These are phyloP conservation scores for Sungouiozyma intestinalis DNA, from an alignment of 805 yeast genomes.

Conservation along the genomic window DNA sequence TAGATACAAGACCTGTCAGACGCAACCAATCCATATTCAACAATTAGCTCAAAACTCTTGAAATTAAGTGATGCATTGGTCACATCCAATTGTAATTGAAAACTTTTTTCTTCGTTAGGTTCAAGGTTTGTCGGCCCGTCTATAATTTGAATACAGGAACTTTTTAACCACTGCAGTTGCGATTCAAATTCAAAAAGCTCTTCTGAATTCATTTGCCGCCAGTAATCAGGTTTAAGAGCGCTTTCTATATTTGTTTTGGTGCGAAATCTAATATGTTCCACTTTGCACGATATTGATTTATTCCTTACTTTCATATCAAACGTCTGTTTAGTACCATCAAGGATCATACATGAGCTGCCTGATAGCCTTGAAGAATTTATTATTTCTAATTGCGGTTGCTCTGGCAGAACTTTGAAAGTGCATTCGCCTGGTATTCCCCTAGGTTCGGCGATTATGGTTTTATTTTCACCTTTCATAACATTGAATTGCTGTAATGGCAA, in stretches of 20 bases:
- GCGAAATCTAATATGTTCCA: slow-evolving; percentile 17
- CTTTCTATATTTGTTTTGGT: slow-evolving; percentile 18
- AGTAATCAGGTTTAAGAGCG: slow-evolving; percentile 18
- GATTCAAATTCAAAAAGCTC: slow-evolving; percentile 21
- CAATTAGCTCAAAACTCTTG: slow-evolving; percentile 13
- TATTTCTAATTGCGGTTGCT: slow-evolving; percentile 23
- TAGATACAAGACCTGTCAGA: slow-evolving; percentile 10
- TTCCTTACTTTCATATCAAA: slow-evolving; percentile 18
- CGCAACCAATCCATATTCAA: slow-evolving; percentile 22
- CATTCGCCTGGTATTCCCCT: not conserved
- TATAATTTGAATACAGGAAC: slow-evolving; percentile 11
- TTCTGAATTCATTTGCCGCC: slow-evolving; percentile 21
- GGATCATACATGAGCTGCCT: slow-evolving; percentile 22
- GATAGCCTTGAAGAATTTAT: slow-evolving; percentile 16
- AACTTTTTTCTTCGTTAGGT: slow-evolving; percentile 16
- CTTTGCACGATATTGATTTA: slow-evolving; percentile 18
- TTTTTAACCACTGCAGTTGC: slow-evolving; percentile 18
- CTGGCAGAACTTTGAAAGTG: slow-evolving; percentile 17
- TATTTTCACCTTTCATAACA: slow-evolving; percentile 10
- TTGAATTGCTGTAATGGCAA: slow-evolving; percentile 11
- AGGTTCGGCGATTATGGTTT: not conserved
- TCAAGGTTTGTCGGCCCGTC: slow-evolving; percentile 12
- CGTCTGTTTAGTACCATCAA: slow-evolving; percentile 22
- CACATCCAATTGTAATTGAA: slow-evolving; percentile 19
- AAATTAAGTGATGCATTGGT: slow-evolving; percentile 17